Evolutionary conservation across 164 flowering plant genomes (phyloP).

Genomic region (Warburgia ugandensis): DNA sequence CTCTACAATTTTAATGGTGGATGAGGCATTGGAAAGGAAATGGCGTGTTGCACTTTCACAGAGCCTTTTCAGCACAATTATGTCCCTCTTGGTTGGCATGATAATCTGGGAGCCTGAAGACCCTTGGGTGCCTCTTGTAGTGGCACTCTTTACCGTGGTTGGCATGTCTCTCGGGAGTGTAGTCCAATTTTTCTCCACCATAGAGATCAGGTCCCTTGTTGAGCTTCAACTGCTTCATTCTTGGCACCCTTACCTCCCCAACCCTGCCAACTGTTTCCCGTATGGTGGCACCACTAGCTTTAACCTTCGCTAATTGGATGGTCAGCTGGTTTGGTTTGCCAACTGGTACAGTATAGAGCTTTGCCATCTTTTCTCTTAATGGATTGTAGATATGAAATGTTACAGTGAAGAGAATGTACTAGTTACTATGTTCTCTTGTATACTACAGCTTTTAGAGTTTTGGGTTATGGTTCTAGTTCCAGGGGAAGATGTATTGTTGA

Average conservation of each 20-base stretch:
- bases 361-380: no score
- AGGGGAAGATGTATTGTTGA: no score
- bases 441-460: no score
- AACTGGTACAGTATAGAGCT: no score
- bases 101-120: conserved; percentile 69
- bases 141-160: conserved; percentile 70
- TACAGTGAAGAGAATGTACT: no score
- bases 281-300: conserved; percentile 28
- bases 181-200: conserved; percentile 50
- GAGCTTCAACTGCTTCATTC: conserved; percentile 78
- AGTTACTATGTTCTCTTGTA: no score
- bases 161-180: conserved; percentile 68
- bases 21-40: conserved; percentile 19
- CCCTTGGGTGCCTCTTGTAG: conserved; percentile 67
- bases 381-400: no score
- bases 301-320: conserved; percentile 8
- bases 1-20: conserved; percentile 4
- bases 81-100: conserved; percentile 65
- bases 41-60: conserved; percentile 42
- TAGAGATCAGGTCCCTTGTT: conserved; percentile 53
- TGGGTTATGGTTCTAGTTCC: no score
- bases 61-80: conserved; percentile 49
- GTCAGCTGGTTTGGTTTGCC: conserved; percentile 22
- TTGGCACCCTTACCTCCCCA: conserved; percentile 69
- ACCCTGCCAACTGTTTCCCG: conserved; percentile 48